Evolutionary conservation across 805 yeast species (phyloP).

Genomic region (Barnettozyma sp.): DNA sequence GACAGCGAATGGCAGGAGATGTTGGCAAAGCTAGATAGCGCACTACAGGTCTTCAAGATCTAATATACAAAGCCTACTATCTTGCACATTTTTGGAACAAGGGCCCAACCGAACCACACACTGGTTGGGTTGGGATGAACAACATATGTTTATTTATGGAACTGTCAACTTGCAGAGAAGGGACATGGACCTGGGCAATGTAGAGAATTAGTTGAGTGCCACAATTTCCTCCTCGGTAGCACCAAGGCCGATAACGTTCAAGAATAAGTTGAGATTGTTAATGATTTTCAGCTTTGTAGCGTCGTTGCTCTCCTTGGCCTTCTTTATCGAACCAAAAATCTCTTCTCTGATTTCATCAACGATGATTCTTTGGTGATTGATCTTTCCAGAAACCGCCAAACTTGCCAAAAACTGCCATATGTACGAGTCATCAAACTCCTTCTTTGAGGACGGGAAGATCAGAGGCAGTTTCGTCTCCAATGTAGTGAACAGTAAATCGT

Average conservation of each 20-base stretch:
- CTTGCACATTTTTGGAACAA: too few species aligned
- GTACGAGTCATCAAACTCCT: slow-evolving; percentile 34
- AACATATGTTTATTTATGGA: too few species aligned
- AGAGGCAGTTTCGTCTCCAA: slow-evolving; percentile 70
- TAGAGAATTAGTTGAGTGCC: slow-evolving; percentile 57
- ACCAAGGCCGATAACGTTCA: slow-evolving; percentile 93
- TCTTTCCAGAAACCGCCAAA: slow-evolving; percentile 81
- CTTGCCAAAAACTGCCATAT: slow-evolving; percentile 98
- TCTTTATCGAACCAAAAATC: slow-evolving; percentile 79
- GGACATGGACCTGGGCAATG: too few species aligned
- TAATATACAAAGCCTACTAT: too few species aligned
- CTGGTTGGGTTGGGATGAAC: too few species aligned
- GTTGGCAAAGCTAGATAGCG: slow-evolving; percentile 72
- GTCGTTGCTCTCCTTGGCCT: slow-evolving; percentile 48
- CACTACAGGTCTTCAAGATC: slow-evolving; percentile 55
- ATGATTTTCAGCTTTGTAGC: slow-evolving; percentile 51
- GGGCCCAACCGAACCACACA: too few species aligned
- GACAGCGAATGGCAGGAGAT: slow-evolving; percentile 91
- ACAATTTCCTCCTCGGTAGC: slow-evolving; percentile 86
- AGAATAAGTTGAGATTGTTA: slow-evolving; percentile 79
- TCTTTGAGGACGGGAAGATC: slow-evolving; percentile 68
- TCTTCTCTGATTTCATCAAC: slow-evolving; percentile 93
- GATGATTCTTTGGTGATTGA: slow-evolving; percentile 85
- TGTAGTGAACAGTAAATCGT: slow-evolving; percentile 73
- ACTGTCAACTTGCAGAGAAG: too few species aligned